Conservation (phyloP, 1,284 basidiomycete genomes). For the Bondarzewia mesenterica region DNA sequence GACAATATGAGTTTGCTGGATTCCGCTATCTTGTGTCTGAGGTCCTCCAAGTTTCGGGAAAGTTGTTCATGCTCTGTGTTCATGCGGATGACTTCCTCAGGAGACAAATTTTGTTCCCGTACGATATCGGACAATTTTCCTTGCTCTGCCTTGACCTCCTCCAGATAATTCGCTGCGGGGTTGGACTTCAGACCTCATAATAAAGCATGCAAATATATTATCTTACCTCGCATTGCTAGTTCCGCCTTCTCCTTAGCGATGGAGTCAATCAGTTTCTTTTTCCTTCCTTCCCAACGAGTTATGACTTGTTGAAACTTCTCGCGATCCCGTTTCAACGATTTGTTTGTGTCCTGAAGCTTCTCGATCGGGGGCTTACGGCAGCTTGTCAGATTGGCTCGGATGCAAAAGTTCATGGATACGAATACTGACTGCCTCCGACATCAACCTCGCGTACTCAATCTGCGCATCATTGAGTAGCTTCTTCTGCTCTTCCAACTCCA, state of each 20-base stretch:
- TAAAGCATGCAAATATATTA: not conserved
- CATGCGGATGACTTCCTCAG: slow-evolving; percentile 82
- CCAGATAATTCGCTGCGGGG: slow-evolving; percentile 43
- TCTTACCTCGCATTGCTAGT: slow-evolving; percentile 22
- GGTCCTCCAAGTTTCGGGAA: slow-evolving; percentile 61
- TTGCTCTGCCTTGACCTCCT: slow-evolving; percentile 55
- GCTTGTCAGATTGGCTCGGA: slow-evolving; percentile 5
- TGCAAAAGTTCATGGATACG: not conserved
- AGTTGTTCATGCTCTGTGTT: slow-evolving; percentile 77
- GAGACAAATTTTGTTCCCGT: slow-evolving; percentile 74
- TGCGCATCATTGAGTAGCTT: slow-evolving; percentile 36
- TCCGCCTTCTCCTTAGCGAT: slow-evolving; percentile 60
- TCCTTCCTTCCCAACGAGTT: slow-evolving; percentile 53
- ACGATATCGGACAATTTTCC: slow-evolving; percentile 59
- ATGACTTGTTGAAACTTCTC: slow-evolving; percentile 66
- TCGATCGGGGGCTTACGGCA: slow-evolving; percentile 53
- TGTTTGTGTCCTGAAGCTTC: slow-evolving; percentile 49
- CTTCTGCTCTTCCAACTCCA: slow-evolving; percentile 51
- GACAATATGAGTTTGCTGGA: slow-evolving; percentile 62
- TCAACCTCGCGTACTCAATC: slow-evolving; percentile 41
- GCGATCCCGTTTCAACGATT: slow-evolving; percentile 49
- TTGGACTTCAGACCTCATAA: not conserved
- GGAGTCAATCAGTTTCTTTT: slow-evolving; percentile 51
- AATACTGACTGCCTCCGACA: slow-evolving; percentile 1
- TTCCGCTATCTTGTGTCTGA: slow-evolving; percentile 67